Percentiles rank a stretch among this genome's conserved stretches.
phyloP scores from a whole-genome alignment of 176 grass and related monocot genomes.

The Saccharum spontaneum region DNA sequence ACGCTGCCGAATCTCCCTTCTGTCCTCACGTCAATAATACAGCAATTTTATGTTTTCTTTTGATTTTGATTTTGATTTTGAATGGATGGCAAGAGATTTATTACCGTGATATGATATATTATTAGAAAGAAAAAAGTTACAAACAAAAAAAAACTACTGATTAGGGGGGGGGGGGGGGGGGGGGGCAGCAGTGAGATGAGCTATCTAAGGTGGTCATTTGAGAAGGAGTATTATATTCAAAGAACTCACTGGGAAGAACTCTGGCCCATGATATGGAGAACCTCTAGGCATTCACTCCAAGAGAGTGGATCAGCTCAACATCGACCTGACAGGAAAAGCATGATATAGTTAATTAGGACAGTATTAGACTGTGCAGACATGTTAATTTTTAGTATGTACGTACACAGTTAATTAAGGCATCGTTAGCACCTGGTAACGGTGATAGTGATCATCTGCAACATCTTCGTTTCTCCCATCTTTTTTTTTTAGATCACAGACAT shows the following conservation, averaged over 20 bases:
- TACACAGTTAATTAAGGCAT: too few species aligned
- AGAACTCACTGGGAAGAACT: slow-evolving; percentile 57
- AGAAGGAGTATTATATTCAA: neutral
- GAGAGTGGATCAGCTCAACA: slow-evolving; percentile 51
- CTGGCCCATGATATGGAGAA: slow-evolving; percentile 32
- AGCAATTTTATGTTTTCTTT: neutral
- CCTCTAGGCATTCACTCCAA: slow-evolving; percentile 58
- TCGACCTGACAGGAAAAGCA: slow-evolving; percentile 42
- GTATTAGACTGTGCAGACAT: too few species aligned
- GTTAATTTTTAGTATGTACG: too few species aligned
- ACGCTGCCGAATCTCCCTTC: slow-evolving; percentile 53
- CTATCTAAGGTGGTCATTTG: too few species aligned
- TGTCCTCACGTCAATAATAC: neutral
- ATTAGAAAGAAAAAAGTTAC: too few species aligned
- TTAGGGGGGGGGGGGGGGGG: too few species aligned
- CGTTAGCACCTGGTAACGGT: slow-evolving; percentile 39
- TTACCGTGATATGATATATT: too few species aligned
- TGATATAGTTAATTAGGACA: neutral
- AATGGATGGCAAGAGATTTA: too few species aligned
- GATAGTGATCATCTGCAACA: slow-evolving; percentile 69
- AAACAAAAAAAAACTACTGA: too few species aligned
- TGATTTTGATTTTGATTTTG: too few species aligned
- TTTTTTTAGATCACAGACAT: too few species aligned
- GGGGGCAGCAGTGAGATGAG: too few species aligned
- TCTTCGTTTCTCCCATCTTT: slow-evolving; percentile 54